Conservation (phyloP, 495 filamentous ascomycete genomes). For the Cercophora newfieldiana region DNA sequence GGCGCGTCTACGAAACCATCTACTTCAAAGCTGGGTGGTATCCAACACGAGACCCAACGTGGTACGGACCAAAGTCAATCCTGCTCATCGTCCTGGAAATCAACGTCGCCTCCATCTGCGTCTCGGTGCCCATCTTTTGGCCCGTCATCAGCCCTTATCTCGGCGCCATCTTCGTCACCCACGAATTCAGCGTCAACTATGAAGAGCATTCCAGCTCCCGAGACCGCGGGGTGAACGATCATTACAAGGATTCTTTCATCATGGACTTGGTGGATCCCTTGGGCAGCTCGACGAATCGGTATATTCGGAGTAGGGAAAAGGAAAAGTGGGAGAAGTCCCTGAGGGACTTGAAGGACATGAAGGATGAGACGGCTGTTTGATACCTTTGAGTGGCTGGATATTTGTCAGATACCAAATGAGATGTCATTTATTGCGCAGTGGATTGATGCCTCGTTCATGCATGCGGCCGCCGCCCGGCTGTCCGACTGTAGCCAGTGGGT, state of each 20-base stretch:
- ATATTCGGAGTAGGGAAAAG: not conserved
- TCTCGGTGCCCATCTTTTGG: slow-evolving; percentile 40
- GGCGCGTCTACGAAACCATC: slow-evolving; percentile 34
- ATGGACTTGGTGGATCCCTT: slow-evolving; percentile 24
- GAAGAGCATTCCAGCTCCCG: slow-evolving; percentile 27
- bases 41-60: slow-evolving; percentile 37
- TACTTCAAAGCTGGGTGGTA: slow-evolving; percentile 32
- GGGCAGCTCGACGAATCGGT: not conserved
- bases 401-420: too few relatives aligned
- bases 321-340: not conserved
- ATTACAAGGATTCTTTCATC: slow-evolving; percentile 24
- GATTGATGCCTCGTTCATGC: too few relatives aligned
- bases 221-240: slow-evolving; percentile 12
- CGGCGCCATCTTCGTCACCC: slow-evolving; percentile 36
- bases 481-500: too few relatives aligned
- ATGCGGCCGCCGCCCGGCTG: too few relatives aligned
- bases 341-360: not conserved
- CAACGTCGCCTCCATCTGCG: slow-evolving; percentile 35
- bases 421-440: too few relatives aligned
- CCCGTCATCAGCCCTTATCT: slow-evolving; percentile 30
- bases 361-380: not conserved
- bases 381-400: too few relatives aligned
- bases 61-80: slow-evolving; percentile 35
- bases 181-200: slow-evolving; percentile 34
- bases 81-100: slow-evolving; percentile 35